These are phyloP conservation scores for Backusella liffmaniae DNA, from an alignment of 192 early-diverging fungal species.

Conservation along the genomic window DNA sequence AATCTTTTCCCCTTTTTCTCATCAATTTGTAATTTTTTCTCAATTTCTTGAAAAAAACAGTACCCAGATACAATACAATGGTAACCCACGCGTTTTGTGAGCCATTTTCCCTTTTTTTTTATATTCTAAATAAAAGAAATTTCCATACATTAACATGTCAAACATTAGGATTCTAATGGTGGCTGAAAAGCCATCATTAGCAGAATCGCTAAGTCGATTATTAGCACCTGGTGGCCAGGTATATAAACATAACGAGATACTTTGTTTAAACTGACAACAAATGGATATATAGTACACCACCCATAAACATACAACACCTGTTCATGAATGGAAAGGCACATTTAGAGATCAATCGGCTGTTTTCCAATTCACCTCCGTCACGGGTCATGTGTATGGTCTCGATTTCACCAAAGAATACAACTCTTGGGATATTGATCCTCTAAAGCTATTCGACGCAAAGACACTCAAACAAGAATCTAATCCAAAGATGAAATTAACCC, in stretches of 20 bases:
- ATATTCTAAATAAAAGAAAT: not conserved
- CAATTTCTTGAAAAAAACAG: too few species aligned
- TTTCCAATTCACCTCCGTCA: conserved; percentile 41
- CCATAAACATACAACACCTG: conserved; percentile 26
- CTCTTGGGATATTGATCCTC: conserved; percentile 49
- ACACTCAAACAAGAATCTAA: conserved; percentile 46
- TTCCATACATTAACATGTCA: not conserved
- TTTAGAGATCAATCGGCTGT: conserved; percentile 21
- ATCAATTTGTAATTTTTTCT: too few species aligned
- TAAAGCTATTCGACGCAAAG: conserved; percentile 40
- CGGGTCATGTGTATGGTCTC: conserved; percentile 41
- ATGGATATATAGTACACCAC: conserved; percentile 21
- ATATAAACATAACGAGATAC: not conserved
- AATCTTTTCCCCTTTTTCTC: too few species aligned
- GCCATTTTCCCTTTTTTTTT: not conserved
- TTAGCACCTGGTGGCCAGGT: conserved; percentile 37
- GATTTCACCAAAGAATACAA: conserved; percentile 45
- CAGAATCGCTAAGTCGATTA: conserved; percentile 39
- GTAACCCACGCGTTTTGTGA: not conserved
- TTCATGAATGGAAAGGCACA: conserved; percentile 33
- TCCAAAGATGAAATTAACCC: conserved; percentile 44
- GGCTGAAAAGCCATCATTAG: conserved; percentile 46
- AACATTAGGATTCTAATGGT: conserved; percentile 17
- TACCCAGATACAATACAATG: too few species aligned
- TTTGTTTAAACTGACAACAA: not conserved